Percentiles rank a stretch among this genome's conserved stretches.
Evolutionary conservation across 352 stramenopile species (phyloP).

Genomic region (Phytopythium montanum): DNA sequence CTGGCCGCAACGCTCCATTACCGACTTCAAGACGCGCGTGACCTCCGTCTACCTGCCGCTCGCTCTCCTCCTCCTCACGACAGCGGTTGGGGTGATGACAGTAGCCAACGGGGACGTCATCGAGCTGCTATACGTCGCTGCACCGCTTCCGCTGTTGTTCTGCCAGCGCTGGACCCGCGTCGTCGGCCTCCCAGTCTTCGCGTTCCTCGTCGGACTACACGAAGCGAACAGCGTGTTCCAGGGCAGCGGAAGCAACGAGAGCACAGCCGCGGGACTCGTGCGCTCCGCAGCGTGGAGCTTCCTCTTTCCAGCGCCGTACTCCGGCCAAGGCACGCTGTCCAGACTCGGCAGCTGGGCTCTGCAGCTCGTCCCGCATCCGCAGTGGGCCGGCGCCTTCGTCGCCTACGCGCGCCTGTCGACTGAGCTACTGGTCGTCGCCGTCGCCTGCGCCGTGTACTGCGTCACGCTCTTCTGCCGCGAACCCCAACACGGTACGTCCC

Average conservation of each 20-base stretch:
- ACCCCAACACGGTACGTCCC: constrained; percentile 41
- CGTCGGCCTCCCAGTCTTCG: constrained; percentile 64
- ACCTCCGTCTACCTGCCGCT: constrained; percentile 41
- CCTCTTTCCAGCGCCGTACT: constrained; percentile 28
- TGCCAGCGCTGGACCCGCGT: constrained; percentile 43
- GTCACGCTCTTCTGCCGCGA: constrained; percentile 67
- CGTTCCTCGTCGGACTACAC: constrained; percentile 35
- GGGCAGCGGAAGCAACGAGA: not conserved
- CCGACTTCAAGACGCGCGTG: constrained; percentile 4
- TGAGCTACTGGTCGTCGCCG: constrained; percentile 43
- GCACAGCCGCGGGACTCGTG: not conserved
- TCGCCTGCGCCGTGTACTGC: constrained; percentile 49
- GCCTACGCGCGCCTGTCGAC: constrained; percentile 32
- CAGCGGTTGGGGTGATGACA: not conserved
- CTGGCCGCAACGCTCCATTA: constrained; percentile 8
- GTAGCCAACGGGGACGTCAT: not conserved
- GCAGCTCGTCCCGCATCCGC: not conserved
- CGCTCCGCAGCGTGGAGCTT: constrained; percentile 13
- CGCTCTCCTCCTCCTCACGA: constrained; percentile 19
- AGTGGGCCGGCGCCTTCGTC: constrained; percentile 3
- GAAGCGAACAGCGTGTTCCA: not conserved
- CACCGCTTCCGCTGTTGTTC: constrained; percentile 57
- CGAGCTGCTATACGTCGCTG: constrained; percentile 49
- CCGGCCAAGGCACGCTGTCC: not conserved
- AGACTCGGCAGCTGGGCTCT: not conserved